Conservation (phyloP, 768 basidiomycete genomes). For the Heimioporus sp. region DNA sequence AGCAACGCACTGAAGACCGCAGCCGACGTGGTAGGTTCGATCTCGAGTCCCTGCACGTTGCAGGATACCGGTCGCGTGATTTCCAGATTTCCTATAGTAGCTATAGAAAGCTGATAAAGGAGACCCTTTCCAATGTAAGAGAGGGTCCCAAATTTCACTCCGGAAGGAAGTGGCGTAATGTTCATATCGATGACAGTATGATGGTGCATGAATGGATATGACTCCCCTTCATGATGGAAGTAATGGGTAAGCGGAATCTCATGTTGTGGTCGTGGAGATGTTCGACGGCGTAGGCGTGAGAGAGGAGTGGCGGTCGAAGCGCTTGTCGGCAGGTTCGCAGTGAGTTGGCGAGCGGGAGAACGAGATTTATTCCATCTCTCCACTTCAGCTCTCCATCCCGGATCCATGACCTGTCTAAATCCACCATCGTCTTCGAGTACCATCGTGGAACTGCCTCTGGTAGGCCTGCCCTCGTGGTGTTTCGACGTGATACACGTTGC, state of each 20-base stretch:
- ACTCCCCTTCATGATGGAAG: slow-evolving; percentile 12
- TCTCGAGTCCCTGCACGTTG: slow-evolving; percentile 38
- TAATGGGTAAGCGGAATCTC: slow-evolving; percentile 14
- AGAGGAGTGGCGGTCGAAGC: slow-evolving; percentile 3
- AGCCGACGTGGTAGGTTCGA: slow-evolving; percentile 43
- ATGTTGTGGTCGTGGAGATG: slow-evolving; percentile 7
- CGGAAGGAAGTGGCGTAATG: slow-evolving; percentile 48
- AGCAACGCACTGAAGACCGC: slow-evolving; percentile 45
- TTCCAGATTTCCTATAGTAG: slow-evolving; percentile 30
- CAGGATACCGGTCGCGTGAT: slow-evolving; percentile 29
- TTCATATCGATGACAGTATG: slow-evolving; percentile 48
- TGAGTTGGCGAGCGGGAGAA: slow-evolving; percentile 12
- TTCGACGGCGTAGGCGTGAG: slow-evolving; percentile 15
- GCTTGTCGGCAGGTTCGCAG: slow-evolving; percentile 1
- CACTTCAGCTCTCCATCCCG: slow-evolving; percentile 33
- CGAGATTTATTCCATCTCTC: slow-evolving; percentile 30
- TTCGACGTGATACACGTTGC: slow-evolving; percentile 37
- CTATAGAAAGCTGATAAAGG: slow-evolving; percentile 54
- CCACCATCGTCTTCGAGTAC: slow-evolving; percentile 46
- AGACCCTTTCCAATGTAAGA: slow-evolving; percentile 62
- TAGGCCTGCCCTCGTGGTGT: slow-evolving; percentile 11
- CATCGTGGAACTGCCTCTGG: slow-evolving; percentile 24
- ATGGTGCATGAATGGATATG: slow-evolving; percentile 4
- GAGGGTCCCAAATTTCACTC: slow-evolving; percentile 46
- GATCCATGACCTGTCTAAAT: slow-evolving; percentile 42